These are phyloP conservation scores for Podaxis sp. DNA, from an alignment of 768 basidiomycete species.

Conservation along the genomic window DNA sequence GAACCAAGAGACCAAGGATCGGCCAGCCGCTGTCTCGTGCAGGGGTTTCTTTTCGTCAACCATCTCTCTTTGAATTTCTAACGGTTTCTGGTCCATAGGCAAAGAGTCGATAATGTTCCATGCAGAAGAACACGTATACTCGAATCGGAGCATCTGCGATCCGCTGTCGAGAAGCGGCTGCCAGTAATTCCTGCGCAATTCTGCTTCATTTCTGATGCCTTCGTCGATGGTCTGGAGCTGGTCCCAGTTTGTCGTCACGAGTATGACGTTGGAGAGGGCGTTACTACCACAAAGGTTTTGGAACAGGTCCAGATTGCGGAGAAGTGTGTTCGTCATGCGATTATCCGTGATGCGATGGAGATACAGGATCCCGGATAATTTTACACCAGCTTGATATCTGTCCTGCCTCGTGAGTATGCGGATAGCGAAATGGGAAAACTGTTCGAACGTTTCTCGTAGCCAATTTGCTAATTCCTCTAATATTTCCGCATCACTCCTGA, in stretches of 20 bases:
- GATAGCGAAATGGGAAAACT: neutral
- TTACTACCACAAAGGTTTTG: constrained; percentile 17
- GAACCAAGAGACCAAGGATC: constrained; percentile 14
- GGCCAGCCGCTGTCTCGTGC: constrained; percentile 14
- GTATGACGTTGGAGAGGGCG: constrained; percentile 15
- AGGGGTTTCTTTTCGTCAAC: constrained; percentile 15
- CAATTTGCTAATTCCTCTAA: constrained; percentile 26
- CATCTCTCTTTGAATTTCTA: constrained; percentile 21
- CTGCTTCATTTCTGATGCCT: constrained; percentile 12
- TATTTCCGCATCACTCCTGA: constrained; percentile 23
- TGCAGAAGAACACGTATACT: constrained; percentile 9
- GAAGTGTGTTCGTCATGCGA: constrained; percentile 15
- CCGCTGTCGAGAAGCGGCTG: constrained; percentile 15
- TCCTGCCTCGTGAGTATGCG: neutral
- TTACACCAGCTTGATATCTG: constrained; percentile 14
- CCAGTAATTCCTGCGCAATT: constrained; percentile 14
- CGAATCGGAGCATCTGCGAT: constrained; percentile 16
- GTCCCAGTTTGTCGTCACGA: constrained; percentile 23
- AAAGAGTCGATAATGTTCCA: constrained; percentile 18
- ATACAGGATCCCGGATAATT: constrained; percentile 20
- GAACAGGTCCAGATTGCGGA: constrained; percentile 18
- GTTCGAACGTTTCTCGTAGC: constrained; percentile 25
- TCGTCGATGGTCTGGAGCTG: constrained; percentile 3
- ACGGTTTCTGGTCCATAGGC: neutral
- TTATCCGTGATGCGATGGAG: constrained; percentile 21